Base-by-base conservation (phyloP, 345 rosid species). In the Gynandropsis gynandra region DNA sequence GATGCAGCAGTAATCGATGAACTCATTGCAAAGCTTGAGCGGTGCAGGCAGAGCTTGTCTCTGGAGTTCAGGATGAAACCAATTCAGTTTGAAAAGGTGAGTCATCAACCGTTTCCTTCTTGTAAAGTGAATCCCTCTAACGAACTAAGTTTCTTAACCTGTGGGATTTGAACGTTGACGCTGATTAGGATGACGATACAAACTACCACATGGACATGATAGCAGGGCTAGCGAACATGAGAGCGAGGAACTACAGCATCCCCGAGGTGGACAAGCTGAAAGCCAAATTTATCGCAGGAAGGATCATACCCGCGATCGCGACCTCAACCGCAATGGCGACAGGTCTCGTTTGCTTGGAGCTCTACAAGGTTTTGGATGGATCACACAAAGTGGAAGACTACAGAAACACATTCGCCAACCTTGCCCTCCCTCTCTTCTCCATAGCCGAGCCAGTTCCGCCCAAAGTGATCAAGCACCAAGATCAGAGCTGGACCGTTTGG, bases 131-230 rank as follows among this genome's bases (percentile, higher is more conserved):
- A 37, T 37, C n/a, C n/a, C n/a, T n/a, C n/a, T n/a, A n/a, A n/a
- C n/a, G n/a, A n/a, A n/a, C n/a, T n/a, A n/a, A n/a, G n/a, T n/a
- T n/a, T n/a, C n/a, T 37, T 37, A 13, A 10, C 9, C 10, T 7
- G 1, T 41, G 2, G 9, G 47, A 14, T 9, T 42, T 6, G 9
- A 3, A 42, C 4, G n/a, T 42, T 6, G 8, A 42, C 18, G 3
- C 7, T 36, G 35, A 33, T 58, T 75, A 93, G 99, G 99, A 93
- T 58, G 99, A 93, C 52, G 95, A 93, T 56, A 80, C 95, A 33
- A 93, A 93, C 76, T 93, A 81, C 65, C 99, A 93, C 75, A 88
- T 93, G 97, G 99, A 93, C 71, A 47, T 88, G 74, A 93, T 93
- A 45, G 90, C 97, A 46, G 99, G 80, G 41, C 85, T 93, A 33